phyloP scores from a whole-genome alignment of 768 basidiomycete genomes.

The Amanita exitialis region DNA sequence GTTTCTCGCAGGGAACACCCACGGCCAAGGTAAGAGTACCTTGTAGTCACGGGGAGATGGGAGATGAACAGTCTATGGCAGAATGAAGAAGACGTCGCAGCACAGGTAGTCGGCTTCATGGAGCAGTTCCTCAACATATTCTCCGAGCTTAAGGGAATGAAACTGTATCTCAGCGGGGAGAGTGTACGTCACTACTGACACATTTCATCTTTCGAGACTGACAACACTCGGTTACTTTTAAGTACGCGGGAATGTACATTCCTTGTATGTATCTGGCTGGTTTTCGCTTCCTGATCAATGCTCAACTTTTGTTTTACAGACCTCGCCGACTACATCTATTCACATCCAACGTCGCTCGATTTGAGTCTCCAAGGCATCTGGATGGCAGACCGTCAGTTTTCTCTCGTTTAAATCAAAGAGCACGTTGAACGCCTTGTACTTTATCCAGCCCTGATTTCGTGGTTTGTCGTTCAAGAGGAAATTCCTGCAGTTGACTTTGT shows the following conservation, averaged over 20 bases:
- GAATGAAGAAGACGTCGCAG: constrained; percentile 40
- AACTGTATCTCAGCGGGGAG: constrained; percentile 19
- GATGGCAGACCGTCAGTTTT: constrained; percentile 60
- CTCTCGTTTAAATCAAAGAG: not conserved
- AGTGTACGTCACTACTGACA: not conserved
- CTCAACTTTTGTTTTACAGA: constrained; percentile 28
- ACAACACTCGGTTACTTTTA: not conserved
- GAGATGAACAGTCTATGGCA: constrained; percentile 8
- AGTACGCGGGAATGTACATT: not conserved
- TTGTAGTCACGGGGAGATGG: not conserved
- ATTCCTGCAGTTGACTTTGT: constrained; percentile 41
- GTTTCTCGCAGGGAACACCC: not conserved
- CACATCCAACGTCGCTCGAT: constrained; percentile 39
- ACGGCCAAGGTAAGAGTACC: not conserved
- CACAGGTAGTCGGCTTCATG: constrained; percentile 50
- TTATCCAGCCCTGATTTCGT: constrained; percentile 42
- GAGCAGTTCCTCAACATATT: constrained; percentile 48
- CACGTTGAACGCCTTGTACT: not conserved
- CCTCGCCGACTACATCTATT: constrained; percentile 66
- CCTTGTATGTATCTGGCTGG: not conserved
- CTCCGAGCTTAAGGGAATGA: constrained; percentile 33
- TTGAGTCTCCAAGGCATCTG: constrained; percentile 64
- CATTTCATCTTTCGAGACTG: not conserved
- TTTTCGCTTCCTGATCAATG: constrained; percentile 1
- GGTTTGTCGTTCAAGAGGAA: constrained; percentile 38